Evolutionary conservation across 164 flowering plant species (phyloP).

Genomic region (Magnolia officinalis): DNA sequence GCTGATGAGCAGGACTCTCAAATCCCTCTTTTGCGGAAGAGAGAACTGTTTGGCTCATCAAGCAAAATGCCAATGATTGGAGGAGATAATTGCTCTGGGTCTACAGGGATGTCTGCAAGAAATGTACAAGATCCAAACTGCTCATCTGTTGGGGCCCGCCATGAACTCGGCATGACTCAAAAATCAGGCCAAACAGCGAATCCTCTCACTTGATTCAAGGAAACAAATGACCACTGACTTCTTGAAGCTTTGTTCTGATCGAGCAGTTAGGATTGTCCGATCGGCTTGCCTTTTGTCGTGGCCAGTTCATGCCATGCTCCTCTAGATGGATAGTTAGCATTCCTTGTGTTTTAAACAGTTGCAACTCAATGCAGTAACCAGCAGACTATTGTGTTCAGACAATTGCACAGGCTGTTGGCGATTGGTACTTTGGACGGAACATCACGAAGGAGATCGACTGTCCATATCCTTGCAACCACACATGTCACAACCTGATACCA

Average conservation of each 20-base stretch:
- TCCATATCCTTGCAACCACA: conserved; percentile 74
- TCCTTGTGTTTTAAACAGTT: background rate
- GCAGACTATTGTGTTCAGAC: conserved; percentile 39
- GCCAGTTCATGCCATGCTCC: no score
- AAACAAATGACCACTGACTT: no score
- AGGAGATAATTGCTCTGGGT: background rate
- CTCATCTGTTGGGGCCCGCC: background rate
- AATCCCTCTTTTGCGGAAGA: background rate
- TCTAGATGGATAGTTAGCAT: no score
- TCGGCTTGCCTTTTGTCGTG: no score
- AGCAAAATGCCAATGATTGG: background rate
- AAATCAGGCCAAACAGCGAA: no score
- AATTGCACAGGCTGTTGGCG: conserved; percentile 80
- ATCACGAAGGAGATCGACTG: conserved; percentile 57
- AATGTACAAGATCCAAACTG: background rate
- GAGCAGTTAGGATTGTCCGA: no score
- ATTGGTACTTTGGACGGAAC: conserved; percentile 74
- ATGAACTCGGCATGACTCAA: no score
- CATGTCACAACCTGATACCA: conserved; percentile 41
- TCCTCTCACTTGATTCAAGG: no score
- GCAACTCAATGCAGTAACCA: background rate
- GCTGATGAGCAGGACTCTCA: background rate
- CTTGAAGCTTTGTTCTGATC: no score
- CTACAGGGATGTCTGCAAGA: background rate
- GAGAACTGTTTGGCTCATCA: background rate